Base-by-base conservation (phyloP, 495 filamentous ascomycete genomes). In the Podospora anserina region DNA sequence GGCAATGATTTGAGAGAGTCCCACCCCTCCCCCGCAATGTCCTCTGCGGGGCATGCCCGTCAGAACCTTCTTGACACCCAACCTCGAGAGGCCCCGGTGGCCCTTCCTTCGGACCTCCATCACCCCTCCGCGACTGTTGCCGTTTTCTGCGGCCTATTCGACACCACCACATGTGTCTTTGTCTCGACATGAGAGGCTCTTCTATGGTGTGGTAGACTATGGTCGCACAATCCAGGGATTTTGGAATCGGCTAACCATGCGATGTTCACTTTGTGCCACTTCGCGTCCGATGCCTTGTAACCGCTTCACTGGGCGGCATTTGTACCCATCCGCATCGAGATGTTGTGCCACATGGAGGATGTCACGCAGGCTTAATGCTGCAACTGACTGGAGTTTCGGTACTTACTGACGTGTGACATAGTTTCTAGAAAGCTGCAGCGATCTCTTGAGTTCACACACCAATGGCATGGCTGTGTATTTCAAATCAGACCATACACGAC, bases 171-270 rank as follows among this genome's bases (percentile, higher is more conserved):
- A 49, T 18, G 13, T 49, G 23, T 39, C 34, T 13, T 13, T 49
- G 2, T 49, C 5, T 49, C 39, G 7, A 16, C 6, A 13, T 13
- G 39, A 16, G 39, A 49, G 39, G 39, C 39, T 49, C 39, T 49
- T 49, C 39, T 1, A 49, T 49, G 19, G 59, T 61, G 59, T 61
- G 59, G 59, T 20, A 61, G 23, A 61, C 59, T 5, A 13, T 16
- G 13, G 59, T 34, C 20, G 27, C 23, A 61, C 59, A 61, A 32
- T 27, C 6, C 59, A 61, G 59, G 59, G 59, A 27, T 61, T 32
- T 5, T 28, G 28, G 59, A 61, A 61, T 58, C 19, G 23, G 27
- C 27, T 32, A n/a, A 18, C 56, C 19, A 9, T 20, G 23, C 56
- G 19, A 27, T 27, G 56, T 58, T 27, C 56, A 20, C 6, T 27